Evolutionary conservation across 208 protist genomes (phyloP), one percentile per base, ranked within the genome.

Genomic region (Trypanosoma rangeli): DNA sequence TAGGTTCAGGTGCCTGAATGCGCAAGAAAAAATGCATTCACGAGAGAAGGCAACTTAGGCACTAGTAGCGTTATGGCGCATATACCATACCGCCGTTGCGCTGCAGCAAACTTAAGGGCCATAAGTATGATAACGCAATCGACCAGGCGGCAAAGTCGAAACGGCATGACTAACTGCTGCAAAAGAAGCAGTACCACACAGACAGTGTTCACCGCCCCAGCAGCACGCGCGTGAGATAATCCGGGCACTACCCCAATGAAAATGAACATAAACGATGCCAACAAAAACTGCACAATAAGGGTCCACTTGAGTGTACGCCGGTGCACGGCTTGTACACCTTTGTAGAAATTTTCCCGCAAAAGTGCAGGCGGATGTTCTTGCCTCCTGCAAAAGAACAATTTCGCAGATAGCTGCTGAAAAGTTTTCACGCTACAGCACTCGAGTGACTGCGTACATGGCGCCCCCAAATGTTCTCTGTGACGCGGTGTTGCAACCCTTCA

Each of bases 401-500:
- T 82, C 73, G 20, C 78, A 76, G 39, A 91, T 83, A 5, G 53
- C 79, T 24, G 79, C 84, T 68, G 81, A 91, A 62, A 94, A 94
- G 64, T 94, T 94, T 49, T 90, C 87, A 52, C 87, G 62, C 87
- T 85, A 94, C 12, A 90, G 73, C 13, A 91, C 73, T 54, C 82
- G 62, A 5, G 88, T 94, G 8, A 94, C 79, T 2, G 77, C 73
- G 13, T 33, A 65, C 24, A 80, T 85, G 22, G 85, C 53, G 1
- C 64, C 54, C 54, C 29, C 50, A 26, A 58, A 76, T 76, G 1
- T 52, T 44, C 37, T 76, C 55, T 10, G 31, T 44, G 29, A 70
- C 5, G 18, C 26, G 26, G 33, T 1, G 5, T 26, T 60, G 31
- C 1, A 46, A 26, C 18, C 42, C 56, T 50, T 72, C 37, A 22